Conservation (phyloP, 148 eudicot genomes). For the Rhododendron ovatum region DNA sequence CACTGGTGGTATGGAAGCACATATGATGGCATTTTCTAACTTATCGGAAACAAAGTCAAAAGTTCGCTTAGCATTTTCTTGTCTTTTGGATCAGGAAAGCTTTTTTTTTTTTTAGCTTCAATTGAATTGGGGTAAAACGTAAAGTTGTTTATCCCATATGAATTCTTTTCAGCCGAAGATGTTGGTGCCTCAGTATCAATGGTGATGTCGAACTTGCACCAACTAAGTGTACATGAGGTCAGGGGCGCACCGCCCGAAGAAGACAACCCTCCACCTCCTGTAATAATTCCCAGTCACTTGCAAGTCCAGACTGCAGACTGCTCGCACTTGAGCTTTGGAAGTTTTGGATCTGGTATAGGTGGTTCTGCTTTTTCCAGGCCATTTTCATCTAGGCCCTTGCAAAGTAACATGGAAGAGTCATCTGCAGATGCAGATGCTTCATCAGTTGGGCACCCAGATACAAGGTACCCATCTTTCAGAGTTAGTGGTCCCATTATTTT, state of each 20-base stretch:
- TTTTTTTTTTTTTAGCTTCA: too few relatives aligned
- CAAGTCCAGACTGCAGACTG: slow-evolving; percentile 75
- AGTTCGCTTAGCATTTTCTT: too few relatives aligned
- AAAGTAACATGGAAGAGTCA: slow-evolving; percentile 43
- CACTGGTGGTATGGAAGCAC: background rate
- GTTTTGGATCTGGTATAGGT: slow-evolving; percentile 58
- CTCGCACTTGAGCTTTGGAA: slow-evolving; percentile 92
- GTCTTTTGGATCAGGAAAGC: too few relatives aligned
- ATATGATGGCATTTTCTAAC: background rate
- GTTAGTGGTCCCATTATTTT: background rate
- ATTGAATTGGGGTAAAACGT: too few relatives aligned
- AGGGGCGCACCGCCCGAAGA: slow-evolving; percentile 44
- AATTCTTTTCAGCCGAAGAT: slow-evolving; percentile 41
- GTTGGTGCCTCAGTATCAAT: slow-evolving; percentile 45
- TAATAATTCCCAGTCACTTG: slow-evolving; percentile 80
- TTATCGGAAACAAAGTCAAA: too few relatives aligned
- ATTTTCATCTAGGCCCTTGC: slow-evolving; percentile 38
- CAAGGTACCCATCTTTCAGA: slow-evolving; percentile 34
- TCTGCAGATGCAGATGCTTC: slow-evolving; percentile 46
- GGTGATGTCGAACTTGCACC: slow-evolving; percentile 60
- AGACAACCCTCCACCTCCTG: slow-evolving; percentile 75
- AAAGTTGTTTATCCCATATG: background rate
- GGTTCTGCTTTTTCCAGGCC: slow-evolving; percentile 46
- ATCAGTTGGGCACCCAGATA: slow-evolving; percentile 45
- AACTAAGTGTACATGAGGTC: slow-evolving; percentile 53